A percentile compares a stretch with the other conserved stretches of the same genome.
These are phyloP conservation scores for Sextonia rubra DNA, from an alignment of 164 flowering plant species.

Conservation along the genomic window DNA sequence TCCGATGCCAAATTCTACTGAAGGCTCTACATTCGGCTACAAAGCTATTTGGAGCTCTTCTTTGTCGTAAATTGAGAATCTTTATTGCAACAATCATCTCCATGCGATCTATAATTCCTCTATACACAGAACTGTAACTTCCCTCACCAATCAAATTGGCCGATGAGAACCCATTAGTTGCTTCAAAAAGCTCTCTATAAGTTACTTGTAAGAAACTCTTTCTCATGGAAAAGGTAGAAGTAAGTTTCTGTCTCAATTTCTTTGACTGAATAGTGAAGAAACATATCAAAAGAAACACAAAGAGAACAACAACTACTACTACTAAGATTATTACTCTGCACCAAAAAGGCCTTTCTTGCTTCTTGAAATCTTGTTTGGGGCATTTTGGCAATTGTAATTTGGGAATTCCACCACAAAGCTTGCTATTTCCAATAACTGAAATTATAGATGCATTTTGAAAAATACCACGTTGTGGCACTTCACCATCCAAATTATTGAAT, in stretches of 20 bases:
- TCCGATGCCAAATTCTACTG: conserved; percentile 21
- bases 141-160: conserved; percentile 1
- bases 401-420: conserved; percentile 11
- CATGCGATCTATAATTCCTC: neutral
- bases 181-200: conserved; percentile 17
- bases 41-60: conserved; percentile 18
- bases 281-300: too few species aligned
- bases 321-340: too few species aligned
- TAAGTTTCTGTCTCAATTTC: too few species aligned
- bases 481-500: conserved; percentile 15
- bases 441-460: conserved; percentile 21
- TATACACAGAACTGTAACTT: neutral
- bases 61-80: conserved; percentile 20
- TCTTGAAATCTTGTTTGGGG: neutral
- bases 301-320: neutral
- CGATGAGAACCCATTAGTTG: conserved; percentile 24
- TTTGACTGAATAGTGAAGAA: too few species aligned
- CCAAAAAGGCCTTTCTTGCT: neutral
- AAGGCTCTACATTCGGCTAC: conserved; percentile 26
- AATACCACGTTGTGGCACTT: conserved; percentile 6
- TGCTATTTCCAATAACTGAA: conserved; percentile 1
- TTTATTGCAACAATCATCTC: conserved; percentile 26
- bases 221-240: neutral
- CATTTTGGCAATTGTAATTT: conserved; percentile 7
- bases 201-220: conserved; percentile 4